phyloP scores from a whole-genome alignment of 805 yeast genomes.

The Torulaspora microellipsoides region DNA sequence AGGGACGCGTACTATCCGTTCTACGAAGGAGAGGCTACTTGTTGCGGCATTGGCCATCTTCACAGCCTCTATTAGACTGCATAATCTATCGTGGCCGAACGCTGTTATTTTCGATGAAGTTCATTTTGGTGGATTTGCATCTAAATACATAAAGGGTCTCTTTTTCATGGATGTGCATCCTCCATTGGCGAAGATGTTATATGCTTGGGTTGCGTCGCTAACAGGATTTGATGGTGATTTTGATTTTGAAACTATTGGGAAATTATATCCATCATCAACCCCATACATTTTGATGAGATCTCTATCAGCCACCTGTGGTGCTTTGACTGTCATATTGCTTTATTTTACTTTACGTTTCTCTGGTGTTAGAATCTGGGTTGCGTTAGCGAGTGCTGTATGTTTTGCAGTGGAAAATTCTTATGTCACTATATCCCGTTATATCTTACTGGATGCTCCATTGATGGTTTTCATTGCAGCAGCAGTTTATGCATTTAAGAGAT shows the following conservation, averaged over 20 bases:
- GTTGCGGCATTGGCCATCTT: slow-evolving; percentile 43
- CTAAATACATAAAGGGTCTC: slow-evolving; percentile 62
- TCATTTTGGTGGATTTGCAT: slow-evolving; percentile 95
- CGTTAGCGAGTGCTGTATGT: slow-evolving; percentile 51
- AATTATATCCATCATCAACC: slow-evolving; percentile 47
- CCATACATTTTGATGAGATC: slow-evolving; percentile 71
- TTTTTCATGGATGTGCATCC: slow-evolving; percentile 78
- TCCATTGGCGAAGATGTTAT: slow-evolving; percentile 72
- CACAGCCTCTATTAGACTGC: slow-evolving; percentile 57
- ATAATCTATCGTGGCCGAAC: slow-evolving; percentile 59
- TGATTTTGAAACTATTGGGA: slow-evolving; percentile 62
- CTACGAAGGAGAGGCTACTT: slow-evolving; percentile 39
- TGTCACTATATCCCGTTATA: slow-evolving; percentile 69
- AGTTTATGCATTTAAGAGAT: slow-evolving; percentile 58
- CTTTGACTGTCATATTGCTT: slow-evolving; percentile 58
- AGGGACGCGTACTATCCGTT: slow-evolving; percentile 39
- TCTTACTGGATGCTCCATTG: slow-evolving; percentile 71
- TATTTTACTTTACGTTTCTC: slow-evolving; percentile 67
- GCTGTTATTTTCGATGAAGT: slow-evolving; percentile 91
- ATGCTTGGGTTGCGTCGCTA: slow-evolving; percentile 61
- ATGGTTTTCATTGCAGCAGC: slow-evolving; percentile 73
- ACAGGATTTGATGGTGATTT: slow-evolving; percentile 74
- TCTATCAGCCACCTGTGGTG: slow-evolving; percentile 64
- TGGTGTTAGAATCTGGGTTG: slow-evolving; percentile 63
- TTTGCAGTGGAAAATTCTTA: slow-evolving; percentile 62